Percentiles rank a stretch among this genome's conserved stretches.
Conservation (phyloP, 139 green algal species). For the Micractinium sp. region DNA sequence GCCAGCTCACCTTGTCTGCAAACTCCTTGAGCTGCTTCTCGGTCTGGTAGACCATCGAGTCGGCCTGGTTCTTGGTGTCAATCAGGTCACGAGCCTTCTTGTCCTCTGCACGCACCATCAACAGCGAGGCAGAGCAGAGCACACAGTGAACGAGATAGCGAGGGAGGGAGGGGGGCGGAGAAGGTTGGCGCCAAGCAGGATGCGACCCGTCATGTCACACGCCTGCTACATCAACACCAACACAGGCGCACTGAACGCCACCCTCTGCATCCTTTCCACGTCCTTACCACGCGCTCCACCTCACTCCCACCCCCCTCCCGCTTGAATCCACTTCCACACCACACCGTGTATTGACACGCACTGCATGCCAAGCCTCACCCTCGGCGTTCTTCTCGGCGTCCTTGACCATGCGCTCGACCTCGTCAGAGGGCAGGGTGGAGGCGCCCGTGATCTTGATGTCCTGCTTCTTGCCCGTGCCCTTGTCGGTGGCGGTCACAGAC, state of each 20-base stretch:
- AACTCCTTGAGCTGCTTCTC: conserved; percentile 99
- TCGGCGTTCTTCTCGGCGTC: conserved; percentile 92
- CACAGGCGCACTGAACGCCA: too few relatives aligned
- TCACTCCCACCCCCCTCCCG: too few relatives aligned
- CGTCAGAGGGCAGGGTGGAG: conserved; percentile 77
- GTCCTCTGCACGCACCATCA: conserved; percentile 81
- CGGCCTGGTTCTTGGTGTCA: conserved; percentile 96
- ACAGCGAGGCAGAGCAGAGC: too few relatives aligned
- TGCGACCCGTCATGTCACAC: too few relatives aligned
- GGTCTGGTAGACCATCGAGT: conserved; percentile 92
- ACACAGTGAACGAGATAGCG: too few relatives aligned
- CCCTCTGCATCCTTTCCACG: neutral
- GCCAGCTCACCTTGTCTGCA: conserved; percentile 84
- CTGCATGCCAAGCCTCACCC: neutral
- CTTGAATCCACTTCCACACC: neutral
- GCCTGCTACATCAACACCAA: too few relatives aligned
- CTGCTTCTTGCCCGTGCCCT: conserved; percentile 95
- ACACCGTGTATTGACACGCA: too few relatives aligned
- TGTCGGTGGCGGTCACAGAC: conserved; percentile 97
- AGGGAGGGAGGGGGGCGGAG: too few relatives aligned
- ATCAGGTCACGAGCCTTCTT: conserved; percentile 92
- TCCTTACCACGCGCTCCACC: too few relatives aligned
- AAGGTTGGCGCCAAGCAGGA: too few relatives aligned
- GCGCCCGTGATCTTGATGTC: conserved; percentile 99
- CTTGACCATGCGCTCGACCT: conserved; percentile 97